Evolutionary conservation across 306 rosid species (phyloP).

Genomic region (Vicia villosa): DNA sequence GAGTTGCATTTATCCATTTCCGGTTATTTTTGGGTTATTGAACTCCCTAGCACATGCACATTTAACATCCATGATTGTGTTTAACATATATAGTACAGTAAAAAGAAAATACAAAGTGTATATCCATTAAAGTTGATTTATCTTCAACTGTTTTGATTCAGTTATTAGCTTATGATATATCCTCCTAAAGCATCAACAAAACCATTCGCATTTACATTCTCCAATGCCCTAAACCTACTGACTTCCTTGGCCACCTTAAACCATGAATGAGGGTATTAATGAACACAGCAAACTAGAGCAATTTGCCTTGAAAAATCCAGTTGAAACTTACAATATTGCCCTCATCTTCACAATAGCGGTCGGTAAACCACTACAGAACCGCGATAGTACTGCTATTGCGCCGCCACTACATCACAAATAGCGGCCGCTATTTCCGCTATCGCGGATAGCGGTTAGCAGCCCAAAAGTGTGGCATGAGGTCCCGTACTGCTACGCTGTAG

Average conservation of each 20-base stretch:
- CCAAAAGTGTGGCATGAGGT: too few relatives aligned
- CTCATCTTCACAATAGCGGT: too few relatives aligned
- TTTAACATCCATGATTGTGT: background rate
- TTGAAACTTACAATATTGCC: too few relatives aligned
- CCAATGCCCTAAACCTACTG: background rate
- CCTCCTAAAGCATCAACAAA: conserved; percentile 2
- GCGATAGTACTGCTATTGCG: too few relatives aligned
- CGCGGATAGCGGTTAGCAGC: too few relatives aligned
- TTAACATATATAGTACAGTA: background rate
- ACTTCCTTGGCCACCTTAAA: background rate
- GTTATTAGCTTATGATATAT: conserved; percentile 2
- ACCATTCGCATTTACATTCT: conserved; percentile 1
- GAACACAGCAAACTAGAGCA: background rate
- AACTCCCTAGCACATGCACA: background rate
- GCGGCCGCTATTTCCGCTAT: too few relatives aligned
- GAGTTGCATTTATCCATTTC: background rate
- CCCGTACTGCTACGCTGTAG: too few relatives aligned
- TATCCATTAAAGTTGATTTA: background rate
- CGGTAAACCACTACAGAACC: too few relatives aligned
- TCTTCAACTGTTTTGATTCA: conserved; percentile 4
- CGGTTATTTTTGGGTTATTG: background rate
- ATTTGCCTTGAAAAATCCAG: too few relatives aligned
- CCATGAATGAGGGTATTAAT: conserved; percentile 5
- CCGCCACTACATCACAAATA: too few relatives aligned
- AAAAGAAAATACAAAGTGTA: conserved; percentile 9